Percentiles rank a stretch among this genome's conserved stretches.
Conservation (phyloP, 2,329 filamentous ascomycete species). For the Nothophoma quercina region DNA sequence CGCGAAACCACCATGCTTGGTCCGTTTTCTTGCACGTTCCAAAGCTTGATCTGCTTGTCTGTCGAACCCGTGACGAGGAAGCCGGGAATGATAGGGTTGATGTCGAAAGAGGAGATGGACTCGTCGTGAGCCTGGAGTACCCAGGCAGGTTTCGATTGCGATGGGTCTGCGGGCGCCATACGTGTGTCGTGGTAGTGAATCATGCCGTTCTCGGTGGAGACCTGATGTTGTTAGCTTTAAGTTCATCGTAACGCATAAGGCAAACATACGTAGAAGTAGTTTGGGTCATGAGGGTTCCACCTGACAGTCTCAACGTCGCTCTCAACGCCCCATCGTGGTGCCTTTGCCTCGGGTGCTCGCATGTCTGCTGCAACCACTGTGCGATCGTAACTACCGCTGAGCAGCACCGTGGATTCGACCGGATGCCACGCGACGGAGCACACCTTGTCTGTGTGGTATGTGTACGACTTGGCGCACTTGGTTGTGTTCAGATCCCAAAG, state of each 20-base stretch:
- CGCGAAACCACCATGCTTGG: conserved; percentile 91
- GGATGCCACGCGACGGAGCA: conserved; percentile 96
- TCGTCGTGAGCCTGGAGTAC: conserved; percentile 94
- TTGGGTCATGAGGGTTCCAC: conserved; percentile 92
- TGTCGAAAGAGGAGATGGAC: conserved; percentile 88
- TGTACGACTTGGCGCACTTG: conserved; percentile 94
- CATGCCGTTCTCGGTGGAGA: conserved; percentile 86
- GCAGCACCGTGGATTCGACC: conserved; percentile 82
- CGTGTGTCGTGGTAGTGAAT: conserved; percentile 92
- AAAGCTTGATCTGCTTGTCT: conserved; percentile 95
- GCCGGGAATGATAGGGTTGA: conserved; percentile 88
- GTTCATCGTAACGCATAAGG: neutral
- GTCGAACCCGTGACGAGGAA: conserved; percentile 93
- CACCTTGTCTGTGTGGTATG: conserved; percentile 96
- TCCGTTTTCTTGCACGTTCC: conserved; percentile 83
- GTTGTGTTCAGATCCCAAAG: conserved; percentile 95
- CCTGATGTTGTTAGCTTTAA: conserved; percentile 39
- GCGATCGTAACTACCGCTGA: conserved; percentile 94
- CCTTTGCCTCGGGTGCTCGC: conserved; percentile 85
- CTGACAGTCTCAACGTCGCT: conserved; percentile 91
- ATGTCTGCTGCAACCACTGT: conserved; percentile 96
- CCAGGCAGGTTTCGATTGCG: conserved; percentile 86
- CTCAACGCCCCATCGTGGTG: conserved; percentile 89
- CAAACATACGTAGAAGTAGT: conserved; percentile 82
- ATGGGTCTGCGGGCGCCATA: conserved; percentile 74